Percentiles rank a stretch among this genome's conserved stretches.
Evolutionary conservation across 257 asterid genomes (phyloP).

Genomic region (Fraxinus pennsylvanica): DNA sequence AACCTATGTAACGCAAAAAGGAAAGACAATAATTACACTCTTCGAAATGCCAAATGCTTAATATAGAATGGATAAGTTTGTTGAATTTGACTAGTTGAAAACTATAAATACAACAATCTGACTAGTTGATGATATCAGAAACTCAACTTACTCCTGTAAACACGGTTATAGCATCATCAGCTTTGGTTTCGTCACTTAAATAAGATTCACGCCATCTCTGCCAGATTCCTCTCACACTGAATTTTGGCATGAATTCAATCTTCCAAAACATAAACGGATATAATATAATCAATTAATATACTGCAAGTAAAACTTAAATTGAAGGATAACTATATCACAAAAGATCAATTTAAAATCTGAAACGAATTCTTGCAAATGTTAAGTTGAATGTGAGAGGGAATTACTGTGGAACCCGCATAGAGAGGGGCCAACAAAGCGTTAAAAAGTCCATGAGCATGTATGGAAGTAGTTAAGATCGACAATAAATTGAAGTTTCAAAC

Average conservation of each 20-base stretch:
- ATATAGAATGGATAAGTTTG: background rate
- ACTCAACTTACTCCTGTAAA: conserved; percentile 79
- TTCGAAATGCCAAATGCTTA: background rate
- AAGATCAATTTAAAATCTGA: conserved; percentile 4
- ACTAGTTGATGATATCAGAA: background rate
- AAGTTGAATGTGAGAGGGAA: conserved; percentile 26
- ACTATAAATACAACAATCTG: background rate
- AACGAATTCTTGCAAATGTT: background rate
- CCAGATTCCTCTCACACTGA: conserved; percentile 97
- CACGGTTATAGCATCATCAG: conserved; percentile 67
- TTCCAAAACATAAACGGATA: conserved; percentile 32
- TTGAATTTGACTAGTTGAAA: conserved; percentile 6
- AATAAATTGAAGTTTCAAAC: conserved; percentile 15
- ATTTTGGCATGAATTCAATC: conserved; percentile 95
- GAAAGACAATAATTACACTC: conserved; percentile 9
- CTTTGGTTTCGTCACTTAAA: conserved; percentile 58
- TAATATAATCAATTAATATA: conserved; percentile 3
- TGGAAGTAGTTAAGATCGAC: conserved; percentile 51
- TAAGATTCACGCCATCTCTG: conserved; percentile 97
- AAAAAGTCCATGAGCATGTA: conserved; percentile 91
- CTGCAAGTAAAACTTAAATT: conserved; percentile 13
- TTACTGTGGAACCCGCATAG: conserved; percentile 80
- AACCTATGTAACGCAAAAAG: conserved; percentile 48
- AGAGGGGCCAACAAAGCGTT: conserved; percentile 91
- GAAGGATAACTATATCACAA: conserved; percentile 3